phyloP scores from a whole-genome alignment of 1,284 basidiomycete genomes.

The Rhodofomes roseus region DNA sequence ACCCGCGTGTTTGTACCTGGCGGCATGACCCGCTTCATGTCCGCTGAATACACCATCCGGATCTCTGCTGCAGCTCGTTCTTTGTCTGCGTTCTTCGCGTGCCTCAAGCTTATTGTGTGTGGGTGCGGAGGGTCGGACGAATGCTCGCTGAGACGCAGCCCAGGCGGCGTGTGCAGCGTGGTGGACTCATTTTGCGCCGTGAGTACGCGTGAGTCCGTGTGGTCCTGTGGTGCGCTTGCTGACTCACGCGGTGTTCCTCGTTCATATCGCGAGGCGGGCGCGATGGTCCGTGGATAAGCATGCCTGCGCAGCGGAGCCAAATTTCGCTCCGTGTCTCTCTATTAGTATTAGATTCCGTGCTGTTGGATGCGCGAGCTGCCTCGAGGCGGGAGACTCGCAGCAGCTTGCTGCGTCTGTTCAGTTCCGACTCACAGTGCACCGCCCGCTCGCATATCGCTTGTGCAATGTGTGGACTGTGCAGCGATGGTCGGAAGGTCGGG shows the following conservation, averaged over 20 bases:
- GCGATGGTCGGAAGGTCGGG: too few relatives aligned
- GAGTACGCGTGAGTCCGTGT: neutral
- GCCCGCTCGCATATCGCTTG: too few relatives aligned
- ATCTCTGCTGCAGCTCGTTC: neutral
- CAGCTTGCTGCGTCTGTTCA: too few relatives aligned
- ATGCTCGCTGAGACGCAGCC: neutral
- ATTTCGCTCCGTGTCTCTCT: neutral
- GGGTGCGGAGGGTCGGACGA: neutral
- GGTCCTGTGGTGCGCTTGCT: neutral
- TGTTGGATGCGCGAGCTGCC: neutral
- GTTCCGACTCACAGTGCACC: too few relatives aligned
- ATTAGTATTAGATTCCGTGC: neutral
- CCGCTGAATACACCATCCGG: neutral
- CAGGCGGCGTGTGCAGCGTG: neutral
- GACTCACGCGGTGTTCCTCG: conserved; percentile 1
- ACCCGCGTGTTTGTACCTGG: neutral
- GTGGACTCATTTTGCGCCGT: neutral
- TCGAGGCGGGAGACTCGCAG: neutral
- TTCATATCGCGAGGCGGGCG: neutral
- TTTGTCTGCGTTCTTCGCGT: neutral
- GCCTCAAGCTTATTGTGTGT: neutral
- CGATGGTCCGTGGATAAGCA: neutral
- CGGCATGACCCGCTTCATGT: neutral
- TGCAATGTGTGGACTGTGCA: too few relatives aligned
- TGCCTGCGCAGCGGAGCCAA: neutral